Conservation (phyloP, 2,329 filamentous ascomycete species). For the Aphanocladium album region DNA sequence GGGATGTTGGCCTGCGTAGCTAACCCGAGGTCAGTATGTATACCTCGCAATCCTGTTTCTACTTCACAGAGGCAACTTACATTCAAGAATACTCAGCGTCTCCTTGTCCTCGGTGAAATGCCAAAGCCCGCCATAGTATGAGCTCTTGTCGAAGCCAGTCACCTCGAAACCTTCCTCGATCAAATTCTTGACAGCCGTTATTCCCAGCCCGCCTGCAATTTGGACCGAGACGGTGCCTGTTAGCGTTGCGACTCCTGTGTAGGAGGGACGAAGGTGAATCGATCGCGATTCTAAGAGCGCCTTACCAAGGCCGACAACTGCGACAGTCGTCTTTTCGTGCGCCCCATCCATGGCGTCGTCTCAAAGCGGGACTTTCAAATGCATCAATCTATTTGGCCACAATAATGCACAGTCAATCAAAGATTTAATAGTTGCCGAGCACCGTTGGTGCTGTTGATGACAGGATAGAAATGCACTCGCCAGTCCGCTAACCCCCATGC, state of each 20-base stretch:
- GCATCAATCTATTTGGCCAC: too few species aligned
- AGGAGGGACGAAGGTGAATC: too few species aligned
- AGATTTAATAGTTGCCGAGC: not conserved
- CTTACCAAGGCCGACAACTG: constrained; percentile 8
- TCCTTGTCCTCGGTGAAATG: constrained; percentile 32
- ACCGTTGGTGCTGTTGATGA: too few species aligned
- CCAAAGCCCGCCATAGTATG: constrained; percentile 40
- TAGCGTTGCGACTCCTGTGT: too few species aligned
- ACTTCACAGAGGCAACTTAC: not conserved
- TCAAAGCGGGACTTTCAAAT: not conserved
- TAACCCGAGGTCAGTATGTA: constrained; percentile 7
- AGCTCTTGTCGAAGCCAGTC: constrained; percentile 37
- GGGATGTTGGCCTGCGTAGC: constrained; percentile 29
- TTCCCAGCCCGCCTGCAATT: not conserved
- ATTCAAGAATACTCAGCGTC: constrained; percentile 1
- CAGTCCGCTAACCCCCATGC: too few species aligned
- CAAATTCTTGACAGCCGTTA: constrained; percentile 32
- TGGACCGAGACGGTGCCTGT: too few species aligned
- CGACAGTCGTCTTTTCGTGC: not conserved
- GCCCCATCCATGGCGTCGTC: not conserved
- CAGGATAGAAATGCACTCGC: too few species aligned
- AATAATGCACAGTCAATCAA: not conserved
- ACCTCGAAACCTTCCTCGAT: constrained; percentile 40
- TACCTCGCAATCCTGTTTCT: too few species aligned
- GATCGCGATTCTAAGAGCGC: too few species aligned